Evolutionary conservation across 192 early-diverging fungal genomes (phyloP).

Genomic region (Backusella luteola): DNA sequence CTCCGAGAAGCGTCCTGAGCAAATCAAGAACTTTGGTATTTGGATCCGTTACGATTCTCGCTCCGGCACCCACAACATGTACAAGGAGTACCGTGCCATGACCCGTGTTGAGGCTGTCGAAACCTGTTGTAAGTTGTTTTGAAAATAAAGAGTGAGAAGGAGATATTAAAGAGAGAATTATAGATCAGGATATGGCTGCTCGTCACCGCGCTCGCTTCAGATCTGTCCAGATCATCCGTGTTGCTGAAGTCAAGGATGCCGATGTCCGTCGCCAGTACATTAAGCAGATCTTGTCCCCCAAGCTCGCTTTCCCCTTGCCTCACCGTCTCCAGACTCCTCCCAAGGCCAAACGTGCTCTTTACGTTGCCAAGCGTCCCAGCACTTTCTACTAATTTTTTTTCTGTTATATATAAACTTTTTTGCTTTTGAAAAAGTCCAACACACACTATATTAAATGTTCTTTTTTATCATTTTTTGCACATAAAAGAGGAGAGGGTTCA

Average conservation of each 20-base stretch:
- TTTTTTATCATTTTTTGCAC: not conserved
- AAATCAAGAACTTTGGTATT: conserved; percentile 98
- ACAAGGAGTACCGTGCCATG: conserved; percentile 99
- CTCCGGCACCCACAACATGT: conserved; percentile 99
- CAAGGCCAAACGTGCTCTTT: conserved; percentile 82
- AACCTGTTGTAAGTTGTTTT: conserved; percentile 44
- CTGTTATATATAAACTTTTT: not conserved
- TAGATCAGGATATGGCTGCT: conserved; percentile 97
- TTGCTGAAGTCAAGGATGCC: conserved; percentile 83
- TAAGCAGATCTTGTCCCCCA: conserved; percentile 87
- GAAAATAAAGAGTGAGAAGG: too few species aligned
- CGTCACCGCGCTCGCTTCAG: conserved; percentile 97
- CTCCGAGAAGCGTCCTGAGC: conserved; percentile 89
- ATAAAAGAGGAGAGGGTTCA: not conserved
- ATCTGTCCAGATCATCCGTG: conserved; percentile 99
- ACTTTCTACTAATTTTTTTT: conserved; percentile 75
- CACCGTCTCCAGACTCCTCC: conserved; percentile 88
- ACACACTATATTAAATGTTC: too few species aligned
- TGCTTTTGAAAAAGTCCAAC: too few species aligned
- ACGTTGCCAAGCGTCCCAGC: conserved; percentile 90
- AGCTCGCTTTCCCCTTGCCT: conserved; percentile 97
- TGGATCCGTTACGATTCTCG: conserved; percentile 99
- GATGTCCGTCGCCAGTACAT: conserved; percentile 98
- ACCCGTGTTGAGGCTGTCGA: conserved; percentile 72
- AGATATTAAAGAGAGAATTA: not conserved